Conservation (phyloP, 768 basidiomycete species). For the Tubosaeta sp. region DNA sequence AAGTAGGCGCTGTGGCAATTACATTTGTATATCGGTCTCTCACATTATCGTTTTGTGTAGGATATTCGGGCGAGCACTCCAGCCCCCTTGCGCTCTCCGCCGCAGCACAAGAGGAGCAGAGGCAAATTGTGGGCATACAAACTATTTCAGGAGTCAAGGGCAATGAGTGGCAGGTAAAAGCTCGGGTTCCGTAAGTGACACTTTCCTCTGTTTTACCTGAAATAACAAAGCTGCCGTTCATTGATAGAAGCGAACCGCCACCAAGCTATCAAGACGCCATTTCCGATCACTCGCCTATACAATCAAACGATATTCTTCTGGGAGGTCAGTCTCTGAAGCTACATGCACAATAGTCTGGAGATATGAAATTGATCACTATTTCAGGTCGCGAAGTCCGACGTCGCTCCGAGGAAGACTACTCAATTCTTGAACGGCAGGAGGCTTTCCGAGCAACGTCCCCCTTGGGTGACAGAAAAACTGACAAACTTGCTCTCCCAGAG, state of each 20-base stretch:
- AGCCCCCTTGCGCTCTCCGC: not conserved
- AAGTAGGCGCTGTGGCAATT: slow-evolving; percentile 1
- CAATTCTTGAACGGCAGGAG: not conserved
- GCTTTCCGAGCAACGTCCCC: not conserved
- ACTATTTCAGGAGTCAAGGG: not conserved
- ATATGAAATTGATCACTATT: not conserved
- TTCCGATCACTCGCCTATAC: not conserved
- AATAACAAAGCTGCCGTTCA: not conserved
- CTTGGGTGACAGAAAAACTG: not conserved
- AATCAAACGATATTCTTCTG: not conserved
- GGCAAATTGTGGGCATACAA: not conserved
- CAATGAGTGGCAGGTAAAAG: not conserved
- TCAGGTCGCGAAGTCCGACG: not conserved
- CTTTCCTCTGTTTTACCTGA: not conserved
- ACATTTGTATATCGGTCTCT: not conserved
- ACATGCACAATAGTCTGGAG: not conserved
- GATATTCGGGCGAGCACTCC: not conserved
- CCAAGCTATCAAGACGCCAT: slow-evolving; percentile 13
- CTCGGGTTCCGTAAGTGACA: slow-evolving; percentile 4
- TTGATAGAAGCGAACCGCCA: slow-evolving; percentile 7
- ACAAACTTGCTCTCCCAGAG: not conserved
- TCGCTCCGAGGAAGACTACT: not conserved
- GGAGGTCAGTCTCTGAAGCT: not conserved
- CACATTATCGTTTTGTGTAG: not conserved
- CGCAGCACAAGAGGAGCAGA: not conserved